Evolutionary conservation across 139 green algal genomes (phyloP).

Genomic region (Eudorina sp.): DNA sequence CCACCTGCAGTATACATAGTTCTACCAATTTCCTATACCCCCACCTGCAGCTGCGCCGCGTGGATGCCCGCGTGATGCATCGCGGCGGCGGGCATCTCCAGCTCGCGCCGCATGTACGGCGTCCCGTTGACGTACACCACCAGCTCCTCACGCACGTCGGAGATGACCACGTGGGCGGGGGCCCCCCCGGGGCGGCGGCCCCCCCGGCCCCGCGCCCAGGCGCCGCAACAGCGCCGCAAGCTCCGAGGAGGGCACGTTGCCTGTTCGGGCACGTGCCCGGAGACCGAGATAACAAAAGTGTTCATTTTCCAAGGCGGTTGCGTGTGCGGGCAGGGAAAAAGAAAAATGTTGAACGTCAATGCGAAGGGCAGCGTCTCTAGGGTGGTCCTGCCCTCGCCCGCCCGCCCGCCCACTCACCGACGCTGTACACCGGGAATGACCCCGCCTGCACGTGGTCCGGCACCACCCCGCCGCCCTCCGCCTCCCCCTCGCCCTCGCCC

Average conservation of each 20-base stretch:
- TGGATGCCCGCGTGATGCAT: conserved; percentile 89
- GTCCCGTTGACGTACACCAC: conserved; percentile 85
- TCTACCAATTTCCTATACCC: too few species aligned
- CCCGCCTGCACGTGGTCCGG: conserved; percentile 25
- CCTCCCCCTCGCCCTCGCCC: background rate
- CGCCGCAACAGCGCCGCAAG: conserved; percentile 71
- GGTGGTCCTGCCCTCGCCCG: too few species aligned
- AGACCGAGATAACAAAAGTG: too few species aligned
- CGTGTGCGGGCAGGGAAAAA: too few species aligned
- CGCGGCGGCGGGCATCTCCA: conserved; percentile 89
- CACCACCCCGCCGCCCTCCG: background rate
- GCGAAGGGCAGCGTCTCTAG: too few species aligned
- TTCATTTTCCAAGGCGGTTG: too few species aligned
- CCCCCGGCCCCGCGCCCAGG: conserved; percentile 69
- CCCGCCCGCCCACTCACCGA: too few species aligned
- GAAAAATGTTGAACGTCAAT: too few species aligned
- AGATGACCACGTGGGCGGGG: conserved; percentile 74
- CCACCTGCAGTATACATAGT: too few species aligned
- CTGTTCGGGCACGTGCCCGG: too few species aligned
- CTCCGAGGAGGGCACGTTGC: conserved; percentile 65
- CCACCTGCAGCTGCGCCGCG: conserved; percentile 73
- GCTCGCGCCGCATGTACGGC: conserved; percentile 86
- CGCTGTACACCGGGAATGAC: conserved; percentile 58
- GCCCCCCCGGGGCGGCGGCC: too few species aligned
- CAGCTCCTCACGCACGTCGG: conserved; percentile 92